Evolutionary conservation across 495 filamentous ascomycete genomes (phyloP).

Genomic region (Cairneyella variabilis): DNA sequence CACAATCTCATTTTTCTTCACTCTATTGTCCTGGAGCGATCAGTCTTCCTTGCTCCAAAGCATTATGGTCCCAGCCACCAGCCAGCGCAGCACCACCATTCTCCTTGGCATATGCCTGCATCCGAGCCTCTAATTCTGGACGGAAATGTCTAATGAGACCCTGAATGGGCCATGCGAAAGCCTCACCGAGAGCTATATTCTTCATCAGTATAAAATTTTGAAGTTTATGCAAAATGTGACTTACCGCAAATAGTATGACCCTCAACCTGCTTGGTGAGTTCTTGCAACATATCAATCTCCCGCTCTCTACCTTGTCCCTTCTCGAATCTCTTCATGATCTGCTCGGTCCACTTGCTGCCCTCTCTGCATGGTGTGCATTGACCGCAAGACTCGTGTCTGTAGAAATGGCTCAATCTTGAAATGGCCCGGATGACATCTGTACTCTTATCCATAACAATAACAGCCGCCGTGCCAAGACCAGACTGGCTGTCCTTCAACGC

Average conservation of each 20-base stretch:
- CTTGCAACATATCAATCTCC: constrained; percentile 99
- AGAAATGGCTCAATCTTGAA: constrained; percentile 88
- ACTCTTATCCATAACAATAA: constrained; percentile 98
- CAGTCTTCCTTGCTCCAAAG: constrained; percentile 72
- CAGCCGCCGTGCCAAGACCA: constrained; percentile 94
- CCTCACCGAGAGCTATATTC: constrained; percentile 75
- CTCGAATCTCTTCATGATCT: constrained; percentile 97
- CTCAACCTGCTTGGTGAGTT: constrained; percentile 98
- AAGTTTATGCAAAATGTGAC: constrained; percentile 20
- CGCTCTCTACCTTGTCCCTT: constrained; percentile 79
- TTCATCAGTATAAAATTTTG: constrained; percentile 14
- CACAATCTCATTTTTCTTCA: constrained; percentile 18
- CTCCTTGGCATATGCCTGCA: constrained; percentile 68
- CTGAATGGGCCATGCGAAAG: constrained; percentile 97
- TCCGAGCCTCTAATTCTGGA: constrained; percentile 87
- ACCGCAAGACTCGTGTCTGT: constrained; percentile 96
- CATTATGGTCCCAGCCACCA: constrained; percentile 82
- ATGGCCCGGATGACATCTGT: constrained; percentile 94
- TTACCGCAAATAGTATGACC: constrained; percentile 95
- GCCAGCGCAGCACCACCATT: constrained; percentile 68
- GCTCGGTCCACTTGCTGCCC: constrained; percentile 95
- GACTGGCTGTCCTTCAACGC: constrained; percentile 96
- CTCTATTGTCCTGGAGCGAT: constrained; percentile 81
- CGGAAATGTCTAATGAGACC: constrained; percentile 97
- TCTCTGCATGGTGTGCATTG: constrained; percentile 98